Percentiles rank a stretch among this genome's conserved stretches.
phyloP scores from a whole-genome alignment of 768 basidiomycete species.

The Paxillus involutus region DNA sequence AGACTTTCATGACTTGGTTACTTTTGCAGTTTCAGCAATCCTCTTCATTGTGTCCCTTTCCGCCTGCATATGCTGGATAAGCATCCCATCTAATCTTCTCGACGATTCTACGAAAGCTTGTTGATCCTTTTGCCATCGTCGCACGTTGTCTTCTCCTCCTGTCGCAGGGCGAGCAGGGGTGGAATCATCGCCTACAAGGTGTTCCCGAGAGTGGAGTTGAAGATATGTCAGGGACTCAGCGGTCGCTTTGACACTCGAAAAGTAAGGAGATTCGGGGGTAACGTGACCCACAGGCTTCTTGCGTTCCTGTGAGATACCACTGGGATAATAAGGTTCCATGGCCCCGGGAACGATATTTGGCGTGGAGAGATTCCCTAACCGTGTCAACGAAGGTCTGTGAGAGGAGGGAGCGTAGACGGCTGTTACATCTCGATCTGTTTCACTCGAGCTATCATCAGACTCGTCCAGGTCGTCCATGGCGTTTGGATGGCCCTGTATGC shows the following conservation, averaged over 20 bases:
- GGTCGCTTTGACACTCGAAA: slow-evolving; percentile 43
- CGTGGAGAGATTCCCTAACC: slow-evolving; percentile 67
- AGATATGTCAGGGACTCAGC: slow-evolving; percentile 31
- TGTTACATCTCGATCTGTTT: slow-evolving; percentile 38
- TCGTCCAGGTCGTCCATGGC: slow-evolving; percentile 75
- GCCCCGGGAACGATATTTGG: slow-evolving; percentile 53
- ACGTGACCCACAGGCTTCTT: slow-evolving; percentile 56
- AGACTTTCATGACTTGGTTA: slow-evolving; percentile 25
- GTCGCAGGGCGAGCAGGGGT: slow-evolving; percentile 16
- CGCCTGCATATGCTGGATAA: slow-evolving; percentile 79
- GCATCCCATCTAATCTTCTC: slow-evolving; percentile 72
- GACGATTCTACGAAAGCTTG: slow-evolving; percentile 53
- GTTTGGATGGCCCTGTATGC: slow-evolving; percentile 65
- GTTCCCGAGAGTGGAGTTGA: slow-evolving; percentile 42
- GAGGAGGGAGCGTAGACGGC: slow-evolving; percentile 26
- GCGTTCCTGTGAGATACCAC: slow-evolving; percentile 34
- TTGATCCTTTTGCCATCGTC: slow-evolving; percentile 31
- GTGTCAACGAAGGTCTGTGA: slow-evolving; percentile 50
- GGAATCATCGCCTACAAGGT: slow-evolving; percentile 25
- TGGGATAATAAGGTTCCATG: slow-evolving; percentile 36
- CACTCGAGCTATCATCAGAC: slow-evolving; percentile 44
- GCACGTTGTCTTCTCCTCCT: slow-evolving; percentile 21
- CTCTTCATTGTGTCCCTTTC: slow-evolving; percentile 79
- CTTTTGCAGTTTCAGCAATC: slow-evolving; percentile 56
- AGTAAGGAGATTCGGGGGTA: slow-evolving; percentile 43